A percentile compares a stretch with the other conserved stretches of the same genome.
These are phyloP conservation scores for Cyberlindnera nakhonratchasimensis DNA, from an alignment of 805 yeast species.

Conservation along the genomic window DNA sequence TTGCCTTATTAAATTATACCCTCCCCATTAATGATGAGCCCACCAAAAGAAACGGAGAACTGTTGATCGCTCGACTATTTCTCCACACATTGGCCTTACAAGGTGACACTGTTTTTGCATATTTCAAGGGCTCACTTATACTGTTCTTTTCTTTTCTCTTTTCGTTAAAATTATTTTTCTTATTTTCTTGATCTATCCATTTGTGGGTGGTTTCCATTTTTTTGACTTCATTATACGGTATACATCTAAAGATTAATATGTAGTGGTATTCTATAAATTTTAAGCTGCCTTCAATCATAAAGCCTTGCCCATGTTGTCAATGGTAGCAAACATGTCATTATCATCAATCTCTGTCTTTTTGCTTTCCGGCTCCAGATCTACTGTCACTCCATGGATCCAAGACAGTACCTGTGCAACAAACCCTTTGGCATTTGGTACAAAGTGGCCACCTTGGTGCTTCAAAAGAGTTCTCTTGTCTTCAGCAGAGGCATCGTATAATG, in stretches of 20 bases:
- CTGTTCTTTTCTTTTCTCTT: no score
- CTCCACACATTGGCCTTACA: no score
- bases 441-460: slow-evolving; percentile 95
- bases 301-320: slow-evolving; percentile 38
- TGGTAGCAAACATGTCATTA: slow-evolving; percentile 34
- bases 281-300: background rate
- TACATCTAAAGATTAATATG: no score
- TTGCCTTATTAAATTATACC: background rate
- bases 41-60: no score
- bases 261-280: background rate
- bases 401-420: slow-evolving; percentile 32
- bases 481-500: slow-evolving; percentile 50
- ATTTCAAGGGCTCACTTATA: no score
- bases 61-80: no score
- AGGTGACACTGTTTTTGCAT: no score
- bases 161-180: background rate
- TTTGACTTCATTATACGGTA: background rate
- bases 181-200: background rate
- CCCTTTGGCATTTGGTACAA: slow-evolving; percentile 79
- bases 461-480: slow-evolving; percentile 42
- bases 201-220: background rate
- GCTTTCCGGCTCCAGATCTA: background rate
- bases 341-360: slow-evolving; percentile 26
- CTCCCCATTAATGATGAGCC: no score
- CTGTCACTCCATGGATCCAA: slow-evolving; percentile 30